phyloP scores from a whole-genome alignment of 139 green algal species.

The Coccomyxa sp. region DNA sequence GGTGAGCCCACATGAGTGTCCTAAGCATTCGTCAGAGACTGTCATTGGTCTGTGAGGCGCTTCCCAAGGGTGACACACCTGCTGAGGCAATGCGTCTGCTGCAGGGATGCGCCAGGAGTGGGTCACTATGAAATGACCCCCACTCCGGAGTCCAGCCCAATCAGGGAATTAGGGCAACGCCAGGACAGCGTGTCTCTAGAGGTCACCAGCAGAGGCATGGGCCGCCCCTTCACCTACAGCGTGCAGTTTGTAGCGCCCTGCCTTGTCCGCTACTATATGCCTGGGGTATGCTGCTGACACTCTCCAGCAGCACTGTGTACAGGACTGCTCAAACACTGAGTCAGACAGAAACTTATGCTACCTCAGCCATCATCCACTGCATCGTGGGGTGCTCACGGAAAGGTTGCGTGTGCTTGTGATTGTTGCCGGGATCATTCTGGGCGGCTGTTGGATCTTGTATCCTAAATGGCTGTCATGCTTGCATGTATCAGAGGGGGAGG shows the following conservation, averaged over 20 bases:
- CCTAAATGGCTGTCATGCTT: not conserved
- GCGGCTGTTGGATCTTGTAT: not conserved
- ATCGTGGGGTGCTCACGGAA: not conserved
- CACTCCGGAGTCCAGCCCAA: not conserved
- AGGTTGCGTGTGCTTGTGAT: not conserved
- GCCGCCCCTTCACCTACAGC: not conserved
- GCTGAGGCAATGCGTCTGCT: too few species aligned
- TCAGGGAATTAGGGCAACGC: not conserved
- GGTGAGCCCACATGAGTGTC: too few species aligned
- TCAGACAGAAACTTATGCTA: not conserved
- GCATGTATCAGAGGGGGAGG: not conserved
- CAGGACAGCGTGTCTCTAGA: not conserved
- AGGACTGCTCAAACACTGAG: not conserved
- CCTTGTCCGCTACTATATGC: not conserved
- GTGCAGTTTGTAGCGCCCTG: not conserved
- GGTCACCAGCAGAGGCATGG: not conserved
- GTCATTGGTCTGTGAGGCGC: not conserved
- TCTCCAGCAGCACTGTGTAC: not conserved
- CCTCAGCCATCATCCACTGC: not conserved
- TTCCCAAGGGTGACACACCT: not conserved
- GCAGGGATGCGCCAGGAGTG: not conserved
- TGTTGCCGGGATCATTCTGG: not conserved
- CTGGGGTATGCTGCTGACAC: not conserved
- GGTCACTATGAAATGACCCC: not conserved
- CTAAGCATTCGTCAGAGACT: not conserved